Evolutionary conservation across 345 rosid genomes (phyloP), one percentile per base, ranked within the genome.

Genomic region (Leavenworthia alabamica): DNA sequence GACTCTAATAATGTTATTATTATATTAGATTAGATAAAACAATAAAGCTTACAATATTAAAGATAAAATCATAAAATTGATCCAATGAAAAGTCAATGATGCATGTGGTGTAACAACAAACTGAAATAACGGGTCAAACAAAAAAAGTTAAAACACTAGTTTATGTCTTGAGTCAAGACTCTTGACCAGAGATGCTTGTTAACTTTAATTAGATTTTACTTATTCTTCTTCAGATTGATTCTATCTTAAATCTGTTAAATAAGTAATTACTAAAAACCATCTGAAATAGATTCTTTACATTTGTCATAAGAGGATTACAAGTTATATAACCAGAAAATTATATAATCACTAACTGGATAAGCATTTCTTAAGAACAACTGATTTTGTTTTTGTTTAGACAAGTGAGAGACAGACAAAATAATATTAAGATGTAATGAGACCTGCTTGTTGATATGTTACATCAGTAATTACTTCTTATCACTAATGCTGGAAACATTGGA

Each of bases 91-190:
- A 66, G 10, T 47, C 62, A 66, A 47, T 65, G 35, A 14, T 54
- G 54, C 62, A 55, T 65, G 55, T 65, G 46, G 53, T 54, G 46
- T 33, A 54, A 17, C 2, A 9, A 14, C 8, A 31, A 43, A 43
- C 70, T 44, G 62, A 31, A 22, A 52, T 29, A 64, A 64, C 69
- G 69, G 61, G 69, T 64, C 70, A 64, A 64, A 43, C 45, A 32
- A 42, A 48, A 42, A 48, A 48, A 37, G 7, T 12, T n/a, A 27
- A 49, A 49, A 28, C 28, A 17, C 39, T 37, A 62, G 9, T 60
- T 27, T 24, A 15, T 36, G 37, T 36, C 37, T 61, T 37, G 28
- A 29, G 15, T 14, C n/a, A n/a, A n/a, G n/a, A n/a, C n/a, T n/a
- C n/a, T n/a, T n/a, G n/a, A n/a, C n/a, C n/a, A 40, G 35, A 40